Evolutionary conservation across 2,329 filamentous ascomycete genomes (phyloP), one percentile per base, ranked within the genome.

Genomic region (Dothidotthia symphoricarpi): DNA sequence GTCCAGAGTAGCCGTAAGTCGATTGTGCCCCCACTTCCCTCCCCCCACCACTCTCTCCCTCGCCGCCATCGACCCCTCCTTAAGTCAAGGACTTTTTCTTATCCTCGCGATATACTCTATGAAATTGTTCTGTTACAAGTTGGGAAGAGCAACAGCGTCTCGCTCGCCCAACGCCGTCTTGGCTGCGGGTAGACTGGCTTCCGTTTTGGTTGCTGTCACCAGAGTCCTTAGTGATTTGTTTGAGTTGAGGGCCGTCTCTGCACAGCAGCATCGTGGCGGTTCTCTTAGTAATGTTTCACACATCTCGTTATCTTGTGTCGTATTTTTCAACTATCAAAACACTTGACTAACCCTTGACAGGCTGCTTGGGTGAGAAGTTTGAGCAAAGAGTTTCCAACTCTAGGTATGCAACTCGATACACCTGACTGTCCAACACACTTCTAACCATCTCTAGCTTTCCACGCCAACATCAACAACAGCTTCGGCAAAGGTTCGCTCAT

Each of bases 221-320:
- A 81, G 77, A 84, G 78, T 74, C 73, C 72, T 77, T 48, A 77
- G 78, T 93, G 88, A 84, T 85, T 86, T 83, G 83, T 88, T 85
- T 88, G 91, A 97, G 93, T 97, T 96, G 93, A 97, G 85, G 75
- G 75, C 81, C 82, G 80, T 79, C 81, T 80, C 80, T 76, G 72
- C 78, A 66, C 66, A 56, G 63, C 63, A 77, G 77, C 73, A 71
- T 71, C 71, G 72, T 90, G 82, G 85, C 81, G 80, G 79, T 79
- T 76, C 86, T 97, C 93, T 95, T 98, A 98, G 93, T 97, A 85
- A 88, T 85, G 87, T 86, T 85, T 85, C 90, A 91, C 80, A 98
- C 85, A 90, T 81, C 55, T 56, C 46, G 43, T 57, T 61, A 50
- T 54, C 45, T 53, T 37, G 6, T 22, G 4, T 22, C 3, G 43